phyloP scores from a whole-genome alignment of 345 rosid species.

The Hypericum androsaemum region DNA sequence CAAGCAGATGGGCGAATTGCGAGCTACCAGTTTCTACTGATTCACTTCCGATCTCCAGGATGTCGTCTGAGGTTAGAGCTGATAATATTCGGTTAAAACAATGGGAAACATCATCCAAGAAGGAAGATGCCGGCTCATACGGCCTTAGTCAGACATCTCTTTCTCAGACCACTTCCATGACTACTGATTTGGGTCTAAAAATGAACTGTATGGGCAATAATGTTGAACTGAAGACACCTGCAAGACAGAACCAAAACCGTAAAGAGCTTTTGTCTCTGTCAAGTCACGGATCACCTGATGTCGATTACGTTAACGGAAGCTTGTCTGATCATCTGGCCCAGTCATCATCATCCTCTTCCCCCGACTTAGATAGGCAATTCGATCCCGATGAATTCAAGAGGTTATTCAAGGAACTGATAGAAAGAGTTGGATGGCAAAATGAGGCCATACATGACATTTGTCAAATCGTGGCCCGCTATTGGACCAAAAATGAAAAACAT shows the following conservation, averaged over 20 bases:
- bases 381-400: conserved; percentile 34
- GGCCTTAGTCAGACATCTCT: conserved; percentile 33
- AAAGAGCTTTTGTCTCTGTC: conserved; percentile 14
- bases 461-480: conserved; percentile 19
- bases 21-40: conserved; percentile 18
- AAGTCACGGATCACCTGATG: conserved; percentile 15
- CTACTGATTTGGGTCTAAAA: conserved; percentile 49
- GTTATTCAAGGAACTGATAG: conserved; percentile 36
- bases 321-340: conserved; percentile 18
- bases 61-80: conserved; percentile 15
- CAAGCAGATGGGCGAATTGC: conserved; percentile 13
- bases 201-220: conserved; percentile 27
- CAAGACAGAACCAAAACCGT: conserved; percentile 14
- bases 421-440: conserved; percentile 49
- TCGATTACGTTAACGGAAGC: conserved; percentile 15
- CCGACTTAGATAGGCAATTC: conserved; percentile 17
- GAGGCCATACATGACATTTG: conserved; percentile 50
- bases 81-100: conserved; percentile 22
- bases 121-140: conserved; percentile 17
- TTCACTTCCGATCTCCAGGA: conserved; percentile 17
- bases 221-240: conserved; percentile 17
- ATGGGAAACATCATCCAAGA: conserved; percentile 28
- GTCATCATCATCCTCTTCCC: conserved; percentile 32
- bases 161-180: conserved; percentile 37
- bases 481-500: conserved; percentile 16